phyloP scores from a whole-genome alignment of 2,329 filamentous ascomycete species.

The Paraconiothyrium sp. region DNA sequence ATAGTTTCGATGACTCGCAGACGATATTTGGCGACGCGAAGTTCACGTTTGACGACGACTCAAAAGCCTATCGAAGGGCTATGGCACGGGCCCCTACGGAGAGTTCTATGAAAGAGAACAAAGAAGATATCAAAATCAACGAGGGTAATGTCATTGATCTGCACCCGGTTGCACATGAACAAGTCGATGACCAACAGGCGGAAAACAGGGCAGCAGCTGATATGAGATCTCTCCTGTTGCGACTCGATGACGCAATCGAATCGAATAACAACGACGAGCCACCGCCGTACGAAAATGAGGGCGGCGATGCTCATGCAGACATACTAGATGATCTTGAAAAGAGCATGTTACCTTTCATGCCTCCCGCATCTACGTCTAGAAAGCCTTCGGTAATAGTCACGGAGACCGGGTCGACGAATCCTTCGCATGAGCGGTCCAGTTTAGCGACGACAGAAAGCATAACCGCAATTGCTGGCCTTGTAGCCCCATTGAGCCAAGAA shows the following conservation, averaged over 20 bases:
- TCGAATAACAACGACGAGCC: constrained; percentile 3
- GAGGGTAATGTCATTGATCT: constrained; percentile 26
- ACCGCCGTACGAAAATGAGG: constrained; percentile 3
- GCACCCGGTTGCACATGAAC: not conserved
- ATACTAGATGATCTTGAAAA: constrained; percentile 26
- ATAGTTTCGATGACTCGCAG: constrained; percentile 25
- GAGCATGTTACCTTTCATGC: constrained; percentile 28
- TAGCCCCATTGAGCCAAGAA: not conserved
- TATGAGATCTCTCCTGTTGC: not conserved
- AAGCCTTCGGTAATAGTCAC: constrained; percentile 4
- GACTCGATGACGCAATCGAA: constrained; percentile 9
- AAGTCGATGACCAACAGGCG: not conserved
- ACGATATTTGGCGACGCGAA: constrained; percentile 33
- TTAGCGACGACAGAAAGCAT: not conserved
- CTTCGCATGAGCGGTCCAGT: not conserved
- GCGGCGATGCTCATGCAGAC: constrained; percentile 14
- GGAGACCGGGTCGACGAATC: not conserved
- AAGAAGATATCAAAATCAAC: constrained; percentile 14
- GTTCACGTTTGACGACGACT: constrained; percentile 47
- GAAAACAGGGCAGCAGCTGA: not conserved
- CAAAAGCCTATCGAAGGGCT: constrained; percentile 42
- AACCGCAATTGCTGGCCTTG: not conserved
- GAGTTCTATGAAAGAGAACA: not conserved
- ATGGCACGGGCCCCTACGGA: constrained; percentile 28
- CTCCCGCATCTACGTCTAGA: constrained; percentile 12